Conservation (phyloP, 2,329 filamentous ascomycete species). For the Talaromyces sp. region DNA sequence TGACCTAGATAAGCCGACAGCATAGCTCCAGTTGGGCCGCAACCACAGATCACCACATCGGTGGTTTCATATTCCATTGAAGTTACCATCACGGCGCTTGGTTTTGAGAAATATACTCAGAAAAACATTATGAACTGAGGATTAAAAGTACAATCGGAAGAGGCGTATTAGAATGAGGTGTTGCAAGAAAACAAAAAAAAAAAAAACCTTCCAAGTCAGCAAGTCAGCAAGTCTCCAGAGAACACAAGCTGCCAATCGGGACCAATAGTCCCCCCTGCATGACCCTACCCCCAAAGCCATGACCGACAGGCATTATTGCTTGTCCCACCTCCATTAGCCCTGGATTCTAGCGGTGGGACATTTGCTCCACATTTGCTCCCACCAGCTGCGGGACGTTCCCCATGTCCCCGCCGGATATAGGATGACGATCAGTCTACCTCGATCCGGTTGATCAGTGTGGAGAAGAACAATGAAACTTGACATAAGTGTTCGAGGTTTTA, state of each 20-base stretch:
- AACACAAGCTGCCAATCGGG: not conserved
- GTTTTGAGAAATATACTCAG: not conserved
- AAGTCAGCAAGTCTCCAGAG: not conserved
- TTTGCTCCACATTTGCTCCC: too few relatives aligned
- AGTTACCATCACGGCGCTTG: not conserved
- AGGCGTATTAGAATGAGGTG: not conserved
- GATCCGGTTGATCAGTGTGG: not conserved
- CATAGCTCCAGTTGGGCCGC: constrained; percentile 25
- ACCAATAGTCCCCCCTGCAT: not conserved
- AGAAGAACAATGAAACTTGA: not conserved
- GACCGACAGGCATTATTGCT: not conserved
- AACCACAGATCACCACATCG: constrained; percentile 25
- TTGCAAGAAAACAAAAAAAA: too few relatives aligned
- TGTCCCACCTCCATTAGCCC: not conserved
- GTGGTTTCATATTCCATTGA: constrained; percentile 15
- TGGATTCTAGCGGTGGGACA: not conserved
- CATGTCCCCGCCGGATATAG: not conserved
- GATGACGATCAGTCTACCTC: not conserved
- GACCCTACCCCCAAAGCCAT: not conserved
- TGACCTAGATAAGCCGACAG: constrained; percentile 22
- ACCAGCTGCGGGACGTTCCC: not conserved
- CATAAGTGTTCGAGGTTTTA: not conserved
- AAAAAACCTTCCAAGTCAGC: too few relatives aligned
- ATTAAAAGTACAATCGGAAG: not conserved
- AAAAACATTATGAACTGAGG: not conserved